Evolutionary conservation across 1,284 basidiomycete genomes (phyloP).

Genomic region (Rhodotorula glutinis): DNA sequence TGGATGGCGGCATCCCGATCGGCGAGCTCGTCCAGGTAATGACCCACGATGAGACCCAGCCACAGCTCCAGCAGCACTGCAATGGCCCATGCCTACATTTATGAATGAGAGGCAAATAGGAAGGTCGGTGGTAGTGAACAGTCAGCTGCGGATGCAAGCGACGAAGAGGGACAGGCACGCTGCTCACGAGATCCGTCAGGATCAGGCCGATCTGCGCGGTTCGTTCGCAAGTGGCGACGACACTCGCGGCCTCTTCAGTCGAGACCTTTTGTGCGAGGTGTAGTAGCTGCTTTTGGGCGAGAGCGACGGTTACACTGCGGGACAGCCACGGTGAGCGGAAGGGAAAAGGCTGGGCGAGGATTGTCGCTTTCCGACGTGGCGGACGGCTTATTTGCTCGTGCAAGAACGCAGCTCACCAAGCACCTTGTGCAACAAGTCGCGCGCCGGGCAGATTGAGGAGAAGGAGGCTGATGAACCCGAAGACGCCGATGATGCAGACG

Average conservation of each 20-base stretch:
- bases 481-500: conserved; percentile 5
- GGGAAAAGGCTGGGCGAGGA: too few relatives aligned
- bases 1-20: conserved; percentile 12
- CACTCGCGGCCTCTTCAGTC: neutral
- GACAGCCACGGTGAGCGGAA: too few relatives aligned
- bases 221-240: neutral
- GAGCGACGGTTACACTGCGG: neutral
- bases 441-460: neutral
- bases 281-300: neutral
- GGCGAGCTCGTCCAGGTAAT: conserved; percentile 24
- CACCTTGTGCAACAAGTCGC: neutral
- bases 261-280: neutral
- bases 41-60: conserved; percentile 17
- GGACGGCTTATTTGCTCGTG: too few relatives aligned
- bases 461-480: conserved; percentile 7
- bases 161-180: too few relatives aligned
- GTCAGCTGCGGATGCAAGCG: neutral
- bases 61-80: conserved; percentile 22
- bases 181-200: conserved; percentile 1
- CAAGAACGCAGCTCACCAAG: neutral
- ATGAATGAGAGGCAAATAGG: too few relatives aligned
- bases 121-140: neutral
- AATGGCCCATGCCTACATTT: conserved; percentile 6
- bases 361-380: too few relatives aligned
- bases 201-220: neutral